phyloP scores from a whole-genome alignment of 2,329 filamentous ascomycete species.

The Podosphaera fusca region DNA sequence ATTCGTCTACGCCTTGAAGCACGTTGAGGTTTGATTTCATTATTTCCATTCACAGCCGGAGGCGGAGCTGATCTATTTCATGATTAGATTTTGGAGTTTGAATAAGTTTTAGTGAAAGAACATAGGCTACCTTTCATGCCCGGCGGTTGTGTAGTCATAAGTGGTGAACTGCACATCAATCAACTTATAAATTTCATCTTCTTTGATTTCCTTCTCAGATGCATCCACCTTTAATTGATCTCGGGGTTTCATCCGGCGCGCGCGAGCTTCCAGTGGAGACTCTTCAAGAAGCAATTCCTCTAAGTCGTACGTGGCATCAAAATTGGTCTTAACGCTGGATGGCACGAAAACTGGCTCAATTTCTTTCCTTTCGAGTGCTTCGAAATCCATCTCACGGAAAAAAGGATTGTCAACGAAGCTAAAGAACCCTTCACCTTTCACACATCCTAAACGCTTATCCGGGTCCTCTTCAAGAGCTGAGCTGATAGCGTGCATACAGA shows the following conservation, averaged over 20 bases:
- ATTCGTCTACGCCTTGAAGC: background rate
- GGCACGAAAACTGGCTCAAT: conserved; percentile 81
- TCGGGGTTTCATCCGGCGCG: conserved; percentile 78
- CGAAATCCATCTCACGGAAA: conserved; percentile 70
- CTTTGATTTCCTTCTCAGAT: conserved; percentile 79
- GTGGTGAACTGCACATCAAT: conserved; percentile 87
- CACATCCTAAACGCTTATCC: conserved; percentile 59
- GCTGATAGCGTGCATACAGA: conserved; percentile 73
- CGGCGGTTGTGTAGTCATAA: conserved; percentile 79
- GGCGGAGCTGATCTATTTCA: background rate
- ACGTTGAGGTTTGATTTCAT: background rate
- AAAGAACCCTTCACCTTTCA: conserved; percentile 35
- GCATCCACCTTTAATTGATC: conserved; percentile 85
- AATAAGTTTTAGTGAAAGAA: background rate
- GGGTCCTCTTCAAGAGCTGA: conserved; percentile 63
- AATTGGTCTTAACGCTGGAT: conserved; percentile 95
- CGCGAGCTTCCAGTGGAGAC: conserved; percentile 77
- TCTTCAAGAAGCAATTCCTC: conserved; percentile 88
- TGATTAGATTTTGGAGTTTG: background rate
- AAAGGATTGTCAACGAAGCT: conserved; percentile 76
- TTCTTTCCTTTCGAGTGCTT: conserved; percentile 60
- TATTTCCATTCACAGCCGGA: background rate
- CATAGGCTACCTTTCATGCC: conserved; percentile 45
- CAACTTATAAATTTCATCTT: conserved; percentile 81
- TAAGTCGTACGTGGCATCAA: conserved; percentile 92